Percentiles rank a stretch among this genome's conserved stretches.
phyloP scores from a whole-genome alignment of 2,329 filamentous ascomycete genomes.

The Aspergillus tubingensis region DNA sequence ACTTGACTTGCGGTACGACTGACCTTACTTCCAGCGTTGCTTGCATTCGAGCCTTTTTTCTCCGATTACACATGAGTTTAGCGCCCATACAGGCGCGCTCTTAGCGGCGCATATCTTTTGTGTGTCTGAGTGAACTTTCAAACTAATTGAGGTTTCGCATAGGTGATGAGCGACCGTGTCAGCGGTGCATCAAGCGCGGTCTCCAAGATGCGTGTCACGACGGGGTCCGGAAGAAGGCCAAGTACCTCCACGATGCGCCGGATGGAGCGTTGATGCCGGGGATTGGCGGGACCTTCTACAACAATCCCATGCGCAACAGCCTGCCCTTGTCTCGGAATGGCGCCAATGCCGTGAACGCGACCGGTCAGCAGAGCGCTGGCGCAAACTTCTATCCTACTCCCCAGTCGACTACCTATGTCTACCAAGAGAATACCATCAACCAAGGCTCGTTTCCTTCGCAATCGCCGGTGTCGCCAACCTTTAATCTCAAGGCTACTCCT shows the following conservation, averaged over 20 bases:
- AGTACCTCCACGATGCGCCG: slow-evolving; percentile 96
- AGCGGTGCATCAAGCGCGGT: slow-evolving; percentile 89
- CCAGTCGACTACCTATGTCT: slow-evolving; percentile 47
- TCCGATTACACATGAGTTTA: slow-evolving; percentile 7
- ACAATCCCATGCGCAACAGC: slow-evolving; percentile 35
- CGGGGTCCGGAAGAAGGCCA: slow-evolving; percentile 96
- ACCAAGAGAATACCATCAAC: slow-evolving; percentile 49
- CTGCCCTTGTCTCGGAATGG: slow-evolving; percentile 37
- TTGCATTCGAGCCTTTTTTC: slow-evolving; percentile 10
- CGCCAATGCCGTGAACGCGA: slow-evolving; percentile 29
- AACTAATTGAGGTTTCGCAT: slow-evolving; percentile 32
- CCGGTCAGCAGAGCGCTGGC: slow-evolving; percentile 27
- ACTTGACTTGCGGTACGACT: slow-evolving; percentile 92
- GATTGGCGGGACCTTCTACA: slow-evolving; percentile 66
- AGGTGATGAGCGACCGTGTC: slow-evolving; percentile 95
- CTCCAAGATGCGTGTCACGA: slow-evolving; percentile 91
- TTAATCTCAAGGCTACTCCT: slow-evolving; percentile 54
- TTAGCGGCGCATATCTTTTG: not conserved
- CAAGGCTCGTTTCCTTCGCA: slow-evolving; percentile 61
- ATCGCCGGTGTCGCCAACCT: slow-evolving; percentile 74
- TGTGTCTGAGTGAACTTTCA: slow-evolving; percentile 3
- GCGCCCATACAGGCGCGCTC: not conserved
- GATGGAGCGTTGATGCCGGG: slow-evolving; percentile 87
- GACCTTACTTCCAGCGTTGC: slow-evolving; percentile 7
- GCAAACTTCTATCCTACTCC: slow-evolving; percentile 38